Evolutionary conservation across 306 rosid species (phyloP), one percentile per base, ranked within the genome.

Genomic region (Sesbania bispinosa): DNA sequence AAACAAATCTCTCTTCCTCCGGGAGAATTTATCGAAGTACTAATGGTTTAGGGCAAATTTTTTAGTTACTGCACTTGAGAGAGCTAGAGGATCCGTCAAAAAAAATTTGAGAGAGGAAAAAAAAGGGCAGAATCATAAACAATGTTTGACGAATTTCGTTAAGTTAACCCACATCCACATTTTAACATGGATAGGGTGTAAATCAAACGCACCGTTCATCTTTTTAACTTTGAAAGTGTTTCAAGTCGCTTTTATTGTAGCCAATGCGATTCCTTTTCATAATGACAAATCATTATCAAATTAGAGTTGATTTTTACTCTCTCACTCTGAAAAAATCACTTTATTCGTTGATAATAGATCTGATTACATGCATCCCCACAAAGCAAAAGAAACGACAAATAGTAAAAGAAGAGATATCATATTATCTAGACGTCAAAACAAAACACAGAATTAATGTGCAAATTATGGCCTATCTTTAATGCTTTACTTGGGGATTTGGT

Each of bases 231-330:
- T 20, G 4, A 15, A 58, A 67, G 66, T 20, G 27, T 52, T 74
- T 57, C 8, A 33, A 41, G 29, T 27, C 30, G 32, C 48, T 68
- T 58, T 74, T 5, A 41, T 73, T 23, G 79, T 62, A 79, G 75
- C 65, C 57, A 82, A 68, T 50, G n/a, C 61, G 16, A 61, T 62
- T 77, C 59, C 30, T 33, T 42, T 26, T 80, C 71, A 84, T 75
- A 55, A 84, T 82, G 67, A 72, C 52, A 55, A 57, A 16, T 50
- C 64, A 38, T 16, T 48, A 19, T 53, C 66, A 68, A 59, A 63
- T 64, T 41, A 50, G 53, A 27, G 10, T 43, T 32, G 18, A 66
- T 57, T 10, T 43, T 24, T 32, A 11, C 20, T 4, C 65, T 21
- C 7, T 43, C n/a, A n/a, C 7, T 45, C 6, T 15, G 3, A 43